phyloP scores from a whole-genome alignment of 129 eudicot genomes.

The Sambucus nigra region DNA sequence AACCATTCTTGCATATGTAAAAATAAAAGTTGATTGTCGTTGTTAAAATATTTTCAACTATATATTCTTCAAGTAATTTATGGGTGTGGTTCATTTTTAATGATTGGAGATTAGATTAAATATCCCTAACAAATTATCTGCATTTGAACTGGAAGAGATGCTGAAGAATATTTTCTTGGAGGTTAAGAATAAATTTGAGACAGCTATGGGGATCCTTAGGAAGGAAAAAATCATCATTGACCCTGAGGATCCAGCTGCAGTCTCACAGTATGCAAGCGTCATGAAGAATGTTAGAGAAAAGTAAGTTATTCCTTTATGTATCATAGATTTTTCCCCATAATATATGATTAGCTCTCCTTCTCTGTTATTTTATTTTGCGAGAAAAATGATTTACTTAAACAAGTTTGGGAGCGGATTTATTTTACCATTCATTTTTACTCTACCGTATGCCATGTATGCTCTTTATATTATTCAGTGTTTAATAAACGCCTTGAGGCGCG shows the following conservation, averaged over 20 bases:
- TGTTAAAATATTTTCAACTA: background rate
- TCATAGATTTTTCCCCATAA: background rate
- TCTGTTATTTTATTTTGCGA: too few relatives aligned
- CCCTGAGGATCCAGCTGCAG: slow-evolving; percentile 62
- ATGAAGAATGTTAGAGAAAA: slow-evolving; percentile 50
- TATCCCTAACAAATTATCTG: background rate
- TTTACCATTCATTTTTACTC: too few relatives aligned
- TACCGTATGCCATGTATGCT: too few relatives aligned
- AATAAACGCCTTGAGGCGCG: too few relatives aligned
- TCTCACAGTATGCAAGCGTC: slow-evolving; percentile 44
- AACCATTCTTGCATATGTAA: background rate
- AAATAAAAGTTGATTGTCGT: background rate
- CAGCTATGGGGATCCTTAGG: slow-evolving; percentile 45
- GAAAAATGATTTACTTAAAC: too few relatives aligned
- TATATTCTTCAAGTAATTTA: background rate
- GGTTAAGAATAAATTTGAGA: slow-evolving; percentile 65
- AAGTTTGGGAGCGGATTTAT: too few relatives aligned
- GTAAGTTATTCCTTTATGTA: slow-evolving; percentile 21
- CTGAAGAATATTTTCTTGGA: slow-evolving; percentile 58
- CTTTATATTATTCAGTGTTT: too few relatives aligned
- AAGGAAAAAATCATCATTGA: slow-evolving; percentile 66
- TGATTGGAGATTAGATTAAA: background rate
- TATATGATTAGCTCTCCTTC: too few relatives aligned
- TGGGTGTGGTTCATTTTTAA: background rate
- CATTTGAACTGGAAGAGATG: slow-evolving; percentile 35